Base-by-base conservation (phyloP, 164 flowering plant species). In the grape (Vitis vinifera) region DNA sequence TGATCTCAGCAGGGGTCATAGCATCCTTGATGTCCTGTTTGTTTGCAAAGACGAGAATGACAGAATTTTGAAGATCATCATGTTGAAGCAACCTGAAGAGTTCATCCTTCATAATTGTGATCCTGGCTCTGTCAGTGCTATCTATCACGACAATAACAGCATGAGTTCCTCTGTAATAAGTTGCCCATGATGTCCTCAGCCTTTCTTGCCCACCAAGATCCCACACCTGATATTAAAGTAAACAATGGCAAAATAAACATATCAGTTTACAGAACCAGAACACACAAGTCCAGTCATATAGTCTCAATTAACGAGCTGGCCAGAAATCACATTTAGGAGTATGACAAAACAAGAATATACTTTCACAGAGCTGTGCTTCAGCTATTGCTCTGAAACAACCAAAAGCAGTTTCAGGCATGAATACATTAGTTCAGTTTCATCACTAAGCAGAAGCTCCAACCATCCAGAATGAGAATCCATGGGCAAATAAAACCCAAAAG, bases 181-280 rank as follows among this genome's bases (percentile, higher is more conserved):
- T 95, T 59, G 96, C 94, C 99, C 98, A 95, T 49, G 97, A 93
- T 27, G 94, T 88, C 71, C 99, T 80, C 4, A 95, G 82, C 65
- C 98, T 87, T 7, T 95, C 98, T 85, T 93, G 98, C 56, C 97
- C 97, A 16, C 97, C 98, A 60, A 92, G 88, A 77, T 92, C 97
- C 97, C 97, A 92, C 3, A 89, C 97, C 97, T 94, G 82, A 69
- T 70, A 60, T 11, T 37, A 3, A 37, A 37, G 44, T 37, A 63
- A 51, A 69, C 47, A 67, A 65, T n/a, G 19, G 48, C 29, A 8
- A 61, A 69, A 65, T 49, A 51, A 37, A 14, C 3, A 55, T 17
- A 49, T 30, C 17, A 51, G 8, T 55, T 65, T 13, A 15, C 27
- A 10, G 68, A n/a, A 15, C 1, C 16, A 5, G 59, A 57, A 15